These are phyloP conservation scores for Quambalaria eucalypti DNA, from an alignment of 1,284 basidiomycete species.

Conservation along the genomic window DNA sequence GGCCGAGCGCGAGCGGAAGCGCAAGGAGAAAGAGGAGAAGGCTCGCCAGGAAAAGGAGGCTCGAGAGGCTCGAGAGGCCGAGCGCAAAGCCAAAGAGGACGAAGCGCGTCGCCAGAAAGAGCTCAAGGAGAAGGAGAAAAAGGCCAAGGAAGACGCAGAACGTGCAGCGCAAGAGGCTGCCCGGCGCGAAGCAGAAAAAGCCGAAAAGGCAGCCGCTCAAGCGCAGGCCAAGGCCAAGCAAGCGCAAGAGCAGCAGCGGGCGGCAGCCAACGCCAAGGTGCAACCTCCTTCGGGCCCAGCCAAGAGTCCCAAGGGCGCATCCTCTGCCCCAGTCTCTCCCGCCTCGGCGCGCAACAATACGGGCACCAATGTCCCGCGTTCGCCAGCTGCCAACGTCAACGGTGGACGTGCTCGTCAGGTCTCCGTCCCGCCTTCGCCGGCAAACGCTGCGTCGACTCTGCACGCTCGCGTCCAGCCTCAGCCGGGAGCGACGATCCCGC, in stretches of 20 bases:
- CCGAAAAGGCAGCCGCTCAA: slow-evolving; percentile 19
- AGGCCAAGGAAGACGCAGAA: slow-evolving; percentile 55
- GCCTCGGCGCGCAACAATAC: too few relatives aligned
- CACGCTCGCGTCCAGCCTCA: neutral
- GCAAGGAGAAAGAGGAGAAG: slow-evolving; percentile 62
- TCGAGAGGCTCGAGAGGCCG: slow-evolving; percentile 12
- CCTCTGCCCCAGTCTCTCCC: too few relatives aligned
- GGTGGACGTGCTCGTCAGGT: neutral
- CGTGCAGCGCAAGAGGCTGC: slow-evolving; percentile 51
- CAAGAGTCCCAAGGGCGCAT: too few relatives aligned
- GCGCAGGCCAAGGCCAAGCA: slow-evolving; percentile 51
- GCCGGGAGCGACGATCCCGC: neutral
- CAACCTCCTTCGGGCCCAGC: too few relatives aligned
- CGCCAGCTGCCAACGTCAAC: slow-evolving; percentile 2
- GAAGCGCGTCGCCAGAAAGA: slow-evolving; percentile 39
- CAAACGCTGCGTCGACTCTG: neutral
- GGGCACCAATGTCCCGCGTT: too few relatives aligned
- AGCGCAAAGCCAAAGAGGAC: slow-evolving; percentile 49
- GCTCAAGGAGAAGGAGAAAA: slow-evolving; percentile 20
- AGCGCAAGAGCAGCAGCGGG: slow-evolving; percentile 58
- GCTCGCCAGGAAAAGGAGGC: slow-evolving; percentile 52
- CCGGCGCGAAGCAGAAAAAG: slow-evolving; percentile 56
- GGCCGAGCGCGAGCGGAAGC: slow-evolving; percentile 54
- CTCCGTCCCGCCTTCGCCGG: slow-evolving; percentile 1
- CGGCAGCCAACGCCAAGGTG: too few relatives aligned